A percentile compares a stretch with the other conserved stretches of the same genome.
phyloP scores from a whole-genome alignment of 139 green algal genomes.

The Trebouxia sp. region DNA sequence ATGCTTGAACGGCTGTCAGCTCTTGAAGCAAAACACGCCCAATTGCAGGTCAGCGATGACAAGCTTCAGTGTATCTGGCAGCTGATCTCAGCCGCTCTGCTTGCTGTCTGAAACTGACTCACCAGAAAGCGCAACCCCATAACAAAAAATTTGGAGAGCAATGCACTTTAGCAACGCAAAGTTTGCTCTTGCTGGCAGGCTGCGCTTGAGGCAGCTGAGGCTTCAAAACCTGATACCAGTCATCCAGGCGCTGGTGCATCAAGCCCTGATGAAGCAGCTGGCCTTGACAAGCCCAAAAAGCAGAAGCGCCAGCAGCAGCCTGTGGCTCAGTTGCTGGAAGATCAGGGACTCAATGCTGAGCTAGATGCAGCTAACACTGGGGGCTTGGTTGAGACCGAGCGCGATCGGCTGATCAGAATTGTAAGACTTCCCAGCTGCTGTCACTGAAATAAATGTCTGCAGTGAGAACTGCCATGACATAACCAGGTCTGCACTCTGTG shows the following conservation, averaged over 20 bases:
- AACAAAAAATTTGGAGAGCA: too few species aligned
- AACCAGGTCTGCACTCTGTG: too few species aligned
- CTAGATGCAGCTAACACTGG: not conserved
- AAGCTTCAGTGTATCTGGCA: too few species aligned
- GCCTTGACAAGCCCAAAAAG: not conserved
- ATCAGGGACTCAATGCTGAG: slow-evolving; percentile 37
- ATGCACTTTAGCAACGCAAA: not conserved
- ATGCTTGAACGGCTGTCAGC: not conserved
- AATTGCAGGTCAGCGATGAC: slow-evolving; percentile 35
- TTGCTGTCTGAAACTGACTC: too few species aligned
- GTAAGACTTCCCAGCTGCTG: too few species aligned
- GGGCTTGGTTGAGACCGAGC: slow-evolving; percentile 79
- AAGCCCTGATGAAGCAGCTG: not conserved
- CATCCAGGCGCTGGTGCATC: slow-evolving; percentile 9
- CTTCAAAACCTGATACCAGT: not conserved
- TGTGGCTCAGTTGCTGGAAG: slow-evolving; percentile 40
- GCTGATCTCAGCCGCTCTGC: too few species aligned
- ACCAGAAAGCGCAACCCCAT: too few species aligned
- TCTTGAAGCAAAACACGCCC: slow-evolving; percentile 47
- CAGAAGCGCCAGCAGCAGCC: not conserved
- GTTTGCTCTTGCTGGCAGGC: not conserved
- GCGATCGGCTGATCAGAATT: slow-evolving; percentile 80
- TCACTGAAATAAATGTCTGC: too few species aligned
- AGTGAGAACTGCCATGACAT: too few species aligned
- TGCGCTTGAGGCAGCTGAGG: slow-evolving; percentile 4